Evolutionary conservation across 2,329 filamentous ascomycete genomes (phyloP), one percentile per base, ranked within the genome.

Genomic region (Truncatella angustata): DNA sequence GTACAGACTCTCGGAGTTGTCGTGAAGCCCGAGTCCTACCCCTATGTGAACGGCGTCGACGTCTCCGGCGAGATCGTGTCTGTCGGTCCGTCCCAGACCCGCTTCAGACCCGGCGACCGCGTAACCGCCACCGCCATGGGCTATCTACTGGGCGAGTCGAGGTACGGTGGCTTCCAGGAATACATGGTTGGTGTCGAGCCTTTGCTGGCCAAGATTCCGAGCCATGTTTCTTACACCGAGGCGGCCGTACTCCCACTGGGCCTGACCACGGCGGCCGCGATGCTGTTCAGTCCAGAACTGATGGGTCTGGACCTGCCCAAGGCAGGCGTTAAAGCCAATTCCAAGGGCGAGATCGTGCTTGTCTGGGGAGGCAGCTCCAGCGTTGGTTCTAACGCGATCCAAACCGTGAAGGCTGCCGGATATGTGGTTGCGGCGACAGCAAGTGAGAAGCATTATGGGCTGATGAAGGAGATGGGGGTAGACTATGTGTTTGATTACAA

Each of bases 341-440:
- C 11, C 9, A 36, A 49, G 24, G 32, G 20, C 4, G 42, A 51
- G 7, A 43, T 52, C 18, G n/a, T 54, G 18, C 40, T 54, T 3
- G 35, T 54, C 26, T 54, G 52, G 52, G 52, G 52, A 36, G 78
- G 76, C 5, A 69, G 73, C 2, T 69, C 70, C 2, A 67, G 64
- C 16, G 73, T 76, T 3, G 73, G 75, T 1, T 66, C 66, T 53
- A 70, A 68, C 42, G 71, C 70, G 2, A 69, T 76, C 16, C 74
- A 77, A 53, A 65, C 76, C 3, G 65, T 68, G 23, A 59, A 63
- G 10, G 66, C 67, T 5, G 66, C 70, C 4, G 73, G 74, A 6
- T 72, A 71, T 46, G 62, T 69, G 20, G 73, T 77, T 14, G 56
- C 73, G 12, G 60, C 69, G 5, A 74, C 70, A 2, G 64, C 68